Conservation (phyloP, 106 monocot species). For the Phalaenopsis equestris region DNA sequence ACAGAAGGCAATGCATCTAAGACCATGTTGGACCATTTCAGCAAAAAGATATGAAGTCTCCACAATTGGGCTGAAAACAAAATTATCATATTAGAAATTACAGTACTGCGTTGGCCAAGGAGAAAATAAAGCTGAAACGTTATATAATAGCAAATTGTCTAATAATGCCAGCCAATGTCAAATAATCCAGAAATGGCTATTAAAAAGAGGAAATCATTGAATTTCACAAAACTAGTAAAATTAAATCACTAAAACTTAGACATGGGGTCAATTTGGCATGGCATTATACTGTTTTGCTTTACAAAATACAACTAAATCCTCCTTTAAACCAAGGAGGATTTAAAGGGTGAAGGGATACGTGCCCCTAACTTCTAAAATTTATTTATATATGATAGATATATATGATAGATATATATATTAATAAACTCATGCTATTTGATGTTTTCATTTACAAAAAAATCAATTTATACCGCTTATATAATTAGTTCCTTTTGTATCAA, state of each 20-base stretch:
- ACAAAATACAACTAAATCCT: not conserved
- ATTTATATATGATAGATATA: too few species aligned
- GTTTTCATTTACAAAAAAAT: too few species aligned
- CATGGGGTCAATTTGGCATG: not conserved
- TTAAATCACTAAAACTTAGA: not conserved
- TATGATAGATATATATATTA: too few species aligned
- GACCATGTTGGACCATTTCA: slow-evolving; percentile 93
- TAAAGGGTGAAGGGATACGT: too few species aligned
- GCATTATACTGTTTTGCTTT: not conserved
- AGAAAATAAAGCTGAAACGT: not conserved
- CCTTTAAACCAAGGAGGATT: too few species aligned
- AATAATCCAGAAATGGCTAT: not conserved
- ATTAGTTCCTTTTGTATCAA: too few species aligned
- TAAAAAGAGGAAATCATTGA: not conserved
- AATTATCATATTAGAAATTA: slow-evolving; percentile 3
- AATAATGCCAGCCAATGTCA: not conserved
- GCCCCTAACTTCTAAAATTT: too few species aligned
- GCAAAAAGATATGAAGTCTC: slow-evolving; percentile 79
- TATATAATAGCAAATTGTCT: not conserved
- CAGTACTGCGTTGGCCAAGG: not conserved
- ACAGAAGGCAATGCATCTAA: slow-evolving; percentile 91
- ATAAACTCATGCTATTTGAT: too few species aligned
- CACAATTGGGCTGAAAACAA: slow-evolving; percentile 62
- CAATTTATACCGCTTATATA: too few species aligned
- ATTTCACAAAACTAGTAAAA: not conserved